Percentiles rank a stretch among this genome's conserved stretches.
Conservation (phyloP, 495 filamentous ascomycete species). For the Pseudomonodictys pantanalensis region DNA sequence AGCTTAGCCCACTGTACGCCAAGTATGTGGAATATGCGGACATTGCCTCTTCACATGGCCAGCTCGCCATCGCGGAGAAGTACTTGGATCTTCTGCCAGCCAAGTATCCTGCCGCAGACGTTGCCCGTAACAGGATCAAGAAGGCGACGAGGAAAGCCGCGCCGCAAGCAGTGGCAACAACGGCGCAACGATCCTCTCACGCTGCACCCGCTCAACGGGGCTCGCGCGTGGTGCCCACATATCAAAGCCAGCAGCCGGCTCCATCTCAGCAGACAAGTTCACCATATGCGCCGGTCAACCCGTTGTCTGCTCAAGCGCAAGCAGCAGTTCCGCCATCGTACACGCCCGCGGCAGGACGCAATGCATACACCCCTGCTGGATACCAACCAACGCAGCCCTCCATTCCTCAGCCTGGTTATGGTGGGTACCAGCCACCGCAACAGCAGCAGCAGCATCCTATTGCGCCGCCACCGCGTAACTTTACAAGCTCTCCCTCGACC, state of each 20-base stretch:
- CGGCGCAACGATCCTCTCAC: conserved; percentile 20
- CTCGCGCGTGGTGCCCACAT: conserved; percentile 28
- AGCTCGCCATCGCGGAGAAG: conserved; percentile 79
- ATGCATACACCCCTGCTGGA: conserved; percentile 62
- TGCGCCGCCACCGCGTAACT: conserved; percentile 59
- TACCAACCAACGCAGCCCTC: conserved; percentile 51
- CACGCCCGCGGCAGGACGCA: conserved; percentile 35
- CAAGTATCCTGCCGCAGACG: conserved; percentile 82
- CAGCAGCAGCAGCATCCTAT: conserved; percentile 37
- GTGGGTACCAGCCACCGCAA: conserved; percentile 40
- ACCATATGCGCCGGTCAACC: conserved; percentile 33
- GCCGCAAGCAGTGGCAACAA: conserved; percentile 38
- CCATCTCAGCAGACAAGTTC: conserved; percentile 23
- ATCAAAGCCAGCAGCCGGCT: conserved; percentile 21
- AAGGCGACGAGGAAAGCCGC: conserved; percentile 72
- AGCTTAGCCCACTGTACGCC: conserved; percentile 81
- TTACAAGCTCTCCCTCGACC: conserved; percentile 58
- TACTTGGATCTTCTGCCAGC: conserved; percentile 86
- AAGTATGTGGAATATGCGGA: conserved; percentile 98
- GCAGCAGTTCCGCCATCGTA: conserved; percentile 3
- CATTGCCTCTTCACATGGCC: conserved; percentile 85
- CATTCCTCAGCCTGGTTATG: conserved; percentile 18
- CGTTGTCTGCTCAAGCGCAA: conserved; percentile 9
- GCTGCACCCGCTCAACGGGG: conserved; percentile 30
- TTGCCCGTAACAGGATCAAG: conserved; percentile 81